Evolutionary conservation across 345 rosid species (phyloP), one percentile per base, ranked within the genome.

Genomic region (Eucalyptus erythrocorys): DNA sequence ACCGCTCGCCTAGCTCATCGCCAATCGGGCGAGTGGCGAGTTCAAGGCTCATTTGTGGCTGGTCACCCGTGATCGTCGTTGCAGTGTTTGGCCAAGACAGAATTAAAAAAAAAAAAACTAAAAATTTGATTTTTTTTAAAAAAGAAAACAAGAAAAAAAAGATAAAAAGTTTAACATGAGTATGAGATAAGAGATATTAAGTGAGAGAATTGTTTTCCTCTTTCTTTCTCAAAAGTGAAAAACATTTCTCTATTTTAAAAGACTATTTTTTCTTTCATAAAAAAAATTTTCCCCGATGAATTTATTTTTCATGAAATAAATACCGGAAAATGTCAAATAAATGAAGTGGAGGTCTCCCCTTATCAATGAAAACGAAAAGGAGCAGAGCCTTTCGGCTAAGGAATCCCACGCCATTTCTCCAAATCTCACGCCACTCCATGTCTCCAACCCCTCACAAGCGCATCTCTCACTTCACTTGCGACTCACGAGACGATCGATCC

Each of bases 1-100:
- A 50, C 0, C 1, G 7, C 22, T 50, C 1, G 1, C 22, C 0
- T 50, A 0, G 53, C 22, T 50, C 22, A 17, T 0, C 2, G 2
- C 1, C 19, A 1, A 50, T 50, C 2, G 3, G 0, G 53, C 2
- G 4, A 50, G 53, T 3, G 53, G 1, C 22, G 0, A 50, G 55
- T 22, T 50, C 2, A 2, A 6, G 22, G 55, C 55, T 50, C 2
- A 0, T 17, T 17, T 17, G 4, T 50, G 55, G 22, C 1, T 6
- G 22, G 21, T 50, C 2, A 9, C 9, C 2, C 0, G 2, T 2
- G 4, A 7, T 50, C 4, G 0, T 49, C 1, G 0, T 16, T 3
- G 53, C 21, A 8, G 4, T 16, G 53, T 2, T 6, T 0, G 0
- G 4, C 4, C 0, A 51, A 51, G 57, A 51, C 2, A 51, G 0